These are phyloP conservation scores for Saturnispora dispora DNA, from an alignment of 805 yeast species.

Conservation along the genomic window DNA sequence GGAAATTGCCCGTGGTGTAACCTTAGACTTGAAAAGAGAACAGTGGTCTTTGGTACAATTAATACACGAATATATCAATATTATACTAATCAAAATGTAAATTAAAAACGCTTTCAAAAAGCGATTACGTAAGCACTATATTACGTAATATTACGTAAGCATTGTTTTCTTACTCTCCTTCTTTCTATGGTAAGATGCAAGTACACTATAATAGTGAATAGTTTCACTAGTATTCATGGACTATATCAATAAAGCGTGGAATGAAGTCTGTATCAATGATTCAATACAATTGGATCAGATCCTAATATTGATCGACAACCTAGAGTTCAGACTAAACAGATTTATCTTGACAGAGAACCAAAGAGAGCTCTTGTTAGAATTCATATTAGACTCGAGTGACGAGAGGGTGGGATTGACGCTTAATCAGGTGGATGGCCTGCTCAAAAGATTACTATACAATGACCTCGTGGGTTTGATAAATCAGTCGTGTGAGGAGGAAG, in stretches of 20 bases:
- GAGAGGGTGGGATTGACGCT: background rate
- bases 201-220: too few species aligned
- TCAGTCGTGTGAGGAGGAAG: background rate
- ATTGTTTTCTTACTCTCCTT: background rate
- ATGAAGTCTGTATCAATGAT: background rate
- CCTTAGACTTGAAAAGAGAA: too few species aligned
- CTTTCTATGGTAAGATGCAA: background rate
- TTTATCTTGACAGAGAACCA: background rate
- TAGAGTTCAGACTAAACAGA: background rate
- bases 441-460: background rate
- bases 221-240: background rate
- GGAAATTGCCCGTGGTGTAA: too few species aligned
- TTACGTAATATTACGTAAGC: background rate
- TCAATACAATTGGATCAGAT: background rate
- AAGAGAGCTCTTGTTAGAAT: slow-evolving; percentile 4
- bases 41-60: too few species aligned
- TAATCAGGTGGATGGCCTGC: background rate
- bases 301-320: background rate
- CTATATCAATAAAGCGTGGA: background rate
- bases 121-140: background rate
- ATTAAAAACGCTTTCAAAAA: too few species aligned
- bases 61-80: too few species aligned
- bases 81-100: too few species aligned
- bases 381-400: slow-evolving; percentile 1
- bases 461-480: background rate